Conservation (phyloP, 2,329 filamentous ascomycete genomes). For the Colletotrichum liaoningense region DNA sequence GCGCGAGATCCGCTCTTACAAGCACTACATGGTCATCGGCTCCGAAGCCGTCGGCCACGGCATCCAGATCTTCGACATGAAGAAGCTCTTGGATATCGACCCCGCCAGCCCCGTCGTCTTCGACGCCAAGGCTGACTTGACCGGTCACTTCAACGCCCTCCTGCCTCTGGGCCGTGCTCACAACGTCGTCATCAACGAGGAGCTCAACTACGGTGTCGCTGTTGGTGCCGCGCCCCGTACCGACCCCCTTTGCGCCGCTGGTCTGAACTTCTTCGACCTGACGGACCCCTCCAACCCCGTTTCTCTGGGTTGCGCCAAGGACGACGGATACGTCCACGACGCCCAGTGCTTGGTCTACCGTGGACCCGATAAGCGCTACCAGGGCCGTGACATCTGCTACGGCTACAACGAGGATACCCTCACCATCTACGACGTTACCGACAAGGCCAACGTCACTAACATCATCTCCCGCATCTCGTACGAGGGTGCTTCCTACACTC, state of each 20-base stretch:
- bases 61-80: slow-evolving; percentile 72
- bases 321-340: slow-evolving; percentile 71
- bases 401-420: slow-evolving; percentile 65
- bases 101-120: slow-evolving; percentile 49
- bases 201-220: slow-evolving; percentile 59
- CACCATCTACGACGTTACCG: slow-evolving; percentile 65
- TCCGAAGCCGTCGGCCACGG: slow-evolving; percentile 59
- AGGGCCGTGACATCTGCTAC: slow-evolving; percentile 65
- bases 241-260: slow-evolving; percentile 55
- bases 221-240: slow-evolving; percentile 53
- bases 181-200: slow-evolving; percentile 62
- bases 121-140: slow-evolving; percentile 44
- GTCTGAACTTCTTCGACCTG: slow-evolving; percentile 69
- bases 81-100: slow-evolving; percentile 59
- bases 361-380: slow-evolving; percentile 60
- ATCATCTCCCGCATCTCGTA: slow-evolving; percentile 65
- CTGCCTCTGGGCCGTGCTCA: slow-evolving; percentile 47
- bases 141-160: slow-evolving; percentile 46
- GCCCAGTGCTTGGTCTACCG: slow-evolving; percentile 68
- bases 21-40: slow-evolving; percentile 51
- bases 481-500: slow-evolving; percentile 67
- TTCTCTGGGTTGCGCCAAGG: slow-evolving; percentile 62
- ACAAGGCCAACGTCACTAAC: slow-evolving; percentile 57
- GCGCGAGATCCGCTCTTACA: slow-evolving; percentile 49
- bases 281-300: slow-evolving; percentile 63